Percentiles rank a stretch among this genome's conserved stretches.
These are phyloP conservation scores for Neurospora intermedia DNA, from an alignment of 495 filamentous ascomycete species.

Conservation along the genomic window DNA sequence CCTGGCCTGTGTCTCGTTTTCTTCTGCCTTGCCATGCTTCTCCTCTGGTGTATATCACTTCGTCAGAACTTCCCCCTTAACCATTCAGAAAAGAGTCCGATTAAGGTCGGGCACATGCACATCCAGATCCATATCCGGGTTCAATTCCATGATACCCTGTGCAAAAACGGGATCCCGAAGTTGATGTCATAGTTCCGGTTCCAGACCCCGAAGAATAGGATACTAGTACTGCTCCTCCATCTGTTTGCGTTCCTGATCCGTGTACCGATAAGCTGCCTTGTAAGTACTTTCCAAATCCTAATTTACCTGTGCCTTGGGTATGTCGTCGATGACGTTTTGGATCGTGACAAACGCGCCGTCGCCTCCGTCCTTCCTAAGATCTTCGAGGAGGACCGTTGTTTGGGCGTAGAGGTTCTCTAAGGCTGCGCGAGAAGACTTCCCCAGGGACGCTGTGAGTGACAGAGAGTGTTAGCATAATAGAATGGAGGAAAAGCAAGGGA, in stretches of 20 bases:
- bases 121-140: not conserved
- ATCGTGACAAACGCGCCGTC: conserved; percentile 83
- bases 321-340: conserved; percentile 46
- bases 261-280: not conserved
- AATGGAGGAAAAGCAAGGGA: not conserved
- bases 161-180: not conserved
- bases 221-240: not conserved
- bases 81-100: not conserved
- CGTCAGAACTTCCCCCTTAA: not conserved
- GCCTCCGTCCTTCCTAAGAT: conserved; percentile 73
- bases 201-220: not conserved
- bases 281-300: conserved; percentile 3
- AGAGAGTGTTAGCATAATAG: conserved; percentile 8
- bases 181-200: not conserved
- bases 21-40: not conserved
- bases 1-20: not conserved
- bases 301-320: conserved; percentile 23
- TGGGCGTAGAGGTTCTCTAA: conserved; percentile 82
- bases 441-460: conserved; percentile 60
- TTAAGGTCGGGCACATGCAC: not conserved
- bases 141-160: not conserved
- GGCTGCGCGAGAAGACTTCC: conserved; percentile 79
- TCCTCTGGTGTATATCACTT: not conserved
- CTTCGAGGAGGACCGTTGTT: conserved; percentile 72
- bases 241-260: not conserved